phyloP scores from a whole-genome alignment of 495 filamentous ascomycete genomes.

The Copromyces sp. region DNA sequence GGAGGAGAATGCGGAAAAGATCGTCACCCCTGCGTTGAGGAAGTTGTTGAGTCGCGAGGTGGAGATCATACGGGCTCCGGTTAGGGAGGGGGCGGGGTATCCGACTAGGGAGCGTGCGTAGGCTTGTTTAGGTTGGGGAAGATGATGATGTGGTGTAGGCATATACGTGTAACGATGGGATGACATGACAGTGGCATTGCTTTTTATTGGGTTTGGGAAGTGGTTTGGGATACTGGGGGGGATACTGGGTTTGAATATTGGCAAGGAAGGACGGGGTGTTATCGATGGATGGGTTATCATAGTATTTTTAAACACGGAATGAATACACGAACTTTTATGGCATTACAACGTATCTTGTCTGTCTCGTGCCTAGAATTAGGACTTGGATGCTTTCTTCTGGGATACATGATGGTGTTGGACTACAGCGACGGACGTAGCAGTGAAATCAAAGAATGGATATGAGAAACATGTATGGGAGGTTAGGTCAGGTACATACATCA shows the following conservation, averaged over 20 bases:
- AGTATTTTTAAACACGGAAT: not conserved
- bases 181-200: not conserved
- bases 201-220: not conserved
- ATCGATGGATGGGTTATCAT: not conserved
- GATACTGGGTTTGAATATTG: not conserved
- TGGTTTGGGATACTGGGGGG: not conserved
- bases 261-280: not conserved
- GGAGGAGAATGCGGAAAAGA: constrained; percentile 36
- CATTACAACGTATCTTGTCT: not conserved
- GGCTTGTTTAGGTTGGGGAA: not conserved
- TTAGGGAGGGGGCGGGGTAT: constrained; percentile 30
- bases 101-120: not conserved
- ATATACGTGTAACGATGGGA: not conserved
- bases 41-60: constrained; percentile 63
- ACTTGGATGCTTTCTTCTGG: not conserved
- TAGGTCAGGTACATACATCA: not conserved
- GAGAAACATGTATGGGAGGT: not conserved
- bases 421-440: too few relatives aligned
- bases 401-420: not conserved
- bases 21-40: constrained; percentile 76
- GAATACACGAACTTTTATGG: not conserved
- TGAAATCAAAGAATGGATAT: not conserved
- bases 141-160: not conserved
- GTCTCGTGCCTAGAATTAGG: too few relatives aligned
- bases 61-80: constrained; percentile 45